Conservation (phyloP, 1,139 yeast species). For the Lodderomyces orthopsilosis region DNA sequence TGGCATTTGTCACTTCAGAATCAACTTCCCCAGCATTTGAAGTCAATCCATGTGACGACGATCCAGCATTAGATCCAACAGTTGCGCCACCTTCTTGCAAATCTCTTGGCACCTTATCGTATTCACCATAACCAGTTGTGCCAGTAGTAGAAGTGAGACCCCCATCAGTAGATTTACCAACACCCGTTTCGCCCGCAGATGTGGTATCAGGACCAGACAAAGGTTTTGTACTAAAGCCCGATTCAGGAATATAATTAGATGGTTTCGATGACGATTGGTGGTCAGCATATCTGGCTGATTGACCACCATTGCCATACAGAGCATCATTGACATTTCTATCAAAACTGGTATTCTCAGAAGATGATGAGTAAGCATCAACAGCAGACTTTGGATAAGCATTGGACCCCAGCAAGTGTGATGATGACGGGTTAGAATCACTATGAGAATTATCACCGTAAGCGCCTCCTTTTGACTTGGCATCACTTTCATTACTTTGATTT, state of each 20-base stretch:
- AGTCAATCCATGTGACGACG: slow-evolving; percentile 4
- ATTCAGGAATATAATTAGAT: slow-evolving; percentile 2
- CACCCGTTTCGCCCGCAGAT: slow-evolving; percentile 2
- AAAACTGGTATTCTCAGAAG: slow-evolving; percentile 7
- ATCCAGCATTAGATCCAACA: slow-evolving; percentile 1
- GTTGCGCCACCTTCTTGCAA: neutral
- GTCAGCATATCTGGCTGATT: neutral
- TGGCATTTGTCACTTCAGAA: slow-evolving; percentile 5
- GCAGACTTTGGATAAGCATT: slow-evolving; percentile 9
- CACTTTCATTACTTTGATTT: neutral
- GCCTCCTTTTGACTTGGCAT: neutral
- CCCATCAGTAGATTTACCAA: slow-evolving; percentile 2
- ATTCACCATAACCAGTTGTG: slow-evolving; percentile 2
- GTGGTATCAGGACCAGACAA: neutral
- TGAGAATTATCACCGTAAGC: neutral
- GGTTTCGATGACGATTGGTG: slow-evolving; percentile 2
- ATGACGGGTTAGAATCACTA: neutral
- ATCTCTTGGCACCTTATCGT: neutral
- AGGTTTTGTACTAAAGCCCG: neutral
- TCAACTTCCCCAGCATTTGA: slow-evolving; percentile 4
- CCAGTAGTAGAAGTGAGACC: neutral
- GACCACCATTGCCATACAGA: neutral
- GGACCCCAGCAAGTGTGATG: slow-evolving; percentile 8
- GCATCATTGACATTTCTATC: slow-evolving; percentile 7
- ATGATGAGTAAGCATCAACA: slow-evolving; percentile 7